Evolutionary conservation across 345 rosid genomes (phyloP).

Genomic region (Eucalyptus marginata): DNA sequence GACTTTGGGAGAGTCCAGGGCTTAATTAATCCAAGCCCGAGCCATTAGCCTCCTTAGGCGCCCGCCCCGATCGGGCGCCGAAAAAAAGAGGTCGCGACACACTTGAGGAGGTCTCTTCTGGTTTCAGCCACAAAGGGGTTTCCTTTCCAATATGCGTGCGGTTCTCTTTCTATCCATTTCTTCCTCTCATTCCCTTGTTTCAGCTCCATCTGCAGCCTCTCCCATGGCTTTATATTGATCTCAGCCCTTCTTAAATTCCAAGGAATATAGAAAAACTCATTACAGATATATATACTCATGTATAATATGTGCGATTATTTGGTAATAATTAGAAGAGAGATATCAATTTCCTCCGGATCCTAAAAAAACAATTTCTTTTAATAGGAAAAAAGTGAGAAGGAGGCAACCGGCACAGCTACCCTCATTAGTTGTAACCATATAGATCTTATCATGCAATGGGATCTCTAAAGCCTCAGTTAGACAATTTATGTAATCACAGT

Average conservation of each 20-base stretch:
- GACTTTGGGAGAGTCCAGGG: no score
- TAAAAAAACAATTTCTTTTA: neutral
- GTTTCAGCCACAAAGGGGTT: conserved; percentile 45
- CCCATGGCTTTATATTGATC: conserved; percentile 71
- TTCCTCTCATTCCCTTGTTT: conserved; percentile 30
- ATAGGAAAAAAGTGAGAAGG: neutral
- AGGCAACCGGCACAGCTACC: no score
- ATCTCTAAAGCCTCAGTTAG: neutral
- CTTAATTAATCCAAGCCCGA: no score
- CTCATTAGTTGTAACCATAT: neutral
- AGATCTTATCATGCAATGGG: no score
- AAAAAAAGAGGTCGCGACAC: no score
- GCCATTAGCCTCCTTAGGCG: no score
- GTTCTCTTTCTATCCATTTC: conserved; percentile 52
- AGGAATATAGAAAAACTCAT: neutral
- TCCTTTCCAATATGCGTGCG: conserved; percentile 87
- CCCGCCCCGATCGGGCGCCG: no score
- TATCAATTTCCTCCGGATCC: neutral
- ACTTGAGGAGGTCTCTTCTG: conserved; percentile 50
- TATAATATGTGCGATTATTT: neutral
- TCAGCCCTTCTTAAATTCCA: conserved; percentile 37
- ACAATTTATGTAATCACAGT: neutral
- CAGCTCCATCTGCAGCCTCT: conserved; percentile 24
- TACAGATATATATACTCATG: neutral
- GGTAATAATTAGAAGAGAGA: neutral